Evolutionary conservation across 495 filamentous ascomycete genomes (phyloP).

Genomic region (Tuber aestivum): DNA sequence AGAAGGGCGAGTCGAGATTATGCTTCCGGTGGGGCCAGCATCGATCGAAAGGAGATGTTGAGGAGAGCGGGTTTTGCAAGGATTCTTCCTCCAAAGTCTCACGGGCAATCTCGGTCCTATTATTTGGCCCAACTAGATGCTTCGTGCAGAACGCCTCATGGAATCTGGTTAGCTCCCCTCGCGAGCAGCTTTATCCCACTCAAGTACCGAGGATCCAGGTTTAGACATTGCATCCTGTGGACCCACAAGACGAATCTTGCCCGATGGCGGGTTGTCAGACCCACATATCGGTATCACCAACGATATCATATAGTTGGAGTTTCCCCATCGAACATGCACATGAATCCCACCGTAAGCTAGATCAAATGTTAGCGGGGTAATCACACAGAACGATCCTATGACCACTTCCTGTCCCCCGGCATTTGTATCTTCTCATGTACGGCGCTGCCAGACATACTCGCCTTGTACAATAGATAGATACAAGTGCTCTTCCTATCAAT

Average conservation of each 20-base stretch:
- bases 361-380: background rate
- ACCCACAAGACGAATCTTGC: background rate
- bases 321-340: background rate
- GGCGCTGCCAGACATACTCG: background rate
- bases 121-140: background rate
- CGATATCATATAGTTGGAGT: constrained; percentile 1
- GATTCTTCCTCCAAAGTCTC: background rate
- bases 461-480: background rate
- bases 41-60: background rate
- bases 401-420: background rate
- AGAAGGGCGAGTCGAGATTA: background rate
- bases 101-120: background rate
- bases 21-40: background rate
- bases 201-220: background rate
- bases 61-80: background rate
- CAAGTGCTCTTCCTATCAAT: background rate
- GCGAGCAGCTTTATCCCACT: background rate
- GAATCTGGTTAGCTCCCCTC: background rate
- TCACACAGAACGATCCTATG: background rate
- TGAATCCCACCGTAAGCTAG: background rate
- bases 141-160: background rate
- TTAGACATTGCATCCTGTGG: background rate
- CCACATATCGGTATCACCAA: constrained; percentile 1
- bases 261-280: background rate
- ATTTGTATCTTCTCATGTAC: background rate